Evolutionary conservation across 2,329 filamentous ascomycete genomes (phyloP), one percentile per base, ranked within the genome.

Genomic region (Chalaropsis thielavioides): DNA sequence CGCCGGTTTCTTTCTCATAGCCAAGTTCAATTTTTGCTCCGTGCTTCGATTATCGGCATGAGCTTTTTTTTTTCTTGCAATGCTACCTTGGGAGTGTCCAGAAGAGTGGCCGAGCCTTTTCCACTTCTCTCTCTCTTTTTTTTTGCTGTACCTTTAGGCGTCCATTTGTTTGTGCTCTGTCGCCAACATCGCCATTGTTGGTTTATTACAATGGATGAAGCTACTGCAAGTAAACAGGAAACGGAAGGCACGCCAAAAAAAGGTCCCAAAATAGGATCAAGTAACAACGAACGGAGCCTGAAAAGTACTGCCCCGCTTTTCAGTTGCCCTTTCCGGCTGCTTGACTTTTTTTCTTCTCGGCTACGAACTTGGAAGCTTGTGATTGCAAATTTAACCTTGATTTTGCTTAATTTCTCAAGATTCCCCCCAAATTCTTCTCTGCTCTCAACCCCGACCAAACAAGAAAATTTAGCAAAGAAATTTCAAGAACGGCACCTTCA

Each of bases 321-420:
- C n/a, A 38, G 54, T 58, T 58, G 54, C 24, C 54, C 10, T n/a
- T n/a, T 38, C 17, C n/a, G 15, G 15, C 10, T 10, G 11, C 7
- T n/a, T 67, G 60, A 63, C 61, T 64, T 44, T 38, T 59, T 59
- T 40, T 38, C 10, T 10, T 38, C 1, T 6, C 8, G 6, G 38
- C 58, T 35, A 35, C 54, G n/a, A 38, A 10, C 54, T 17, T 10
- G 17, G 51, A 2, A 58, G 51, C 51, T 58, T 58, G 51, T 58
- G 59, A 61, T 35, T 43, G 59, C 41, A 61, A 46, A 61, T 41
- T 43, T 24, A 61, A 2, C 38, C 43, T 61, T 43, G 38, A 41
- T 61, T 24, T 41, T 61, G 11, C 27, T 19, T 41, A 22, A 22
- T 41, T n/a, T 61, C 22, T 24, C 51, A 17, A 31, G 22, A 56